phyloP scores from a whole-genome alignment of 2,329 filamentous ascomycete genomes.

The Emmonsiellopsis sp. region DNA sequence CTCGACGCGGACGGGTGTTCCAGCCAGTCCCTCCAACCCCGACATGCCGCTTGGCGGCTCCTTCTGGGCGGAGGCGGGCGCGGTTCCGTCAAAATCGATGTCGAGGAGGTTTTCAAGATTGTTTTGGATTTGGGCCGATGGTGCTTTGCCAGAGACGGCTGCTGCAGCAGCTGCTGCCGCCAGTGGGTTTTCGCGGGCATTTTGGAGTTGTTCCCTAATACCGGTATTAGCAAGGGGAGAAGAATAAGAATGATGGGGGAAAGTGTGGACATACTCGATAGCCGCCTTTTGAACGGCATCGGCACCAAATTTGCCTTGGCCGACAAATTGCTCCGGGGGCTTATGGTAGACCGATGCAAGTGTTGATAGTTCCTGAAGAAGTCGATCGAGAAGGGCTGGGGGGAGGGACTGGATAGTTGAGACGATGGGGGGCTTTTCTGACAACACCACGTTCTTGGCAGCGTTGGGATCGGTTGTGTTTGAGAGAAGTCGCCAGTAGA shows the following conservation, averaged over 20 bases:
- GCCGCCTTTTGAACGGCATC: constrained; percentile 91
- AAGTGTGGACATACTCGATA: constrained; percentile 55
- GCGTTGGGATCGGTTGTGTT: constrained; percentile 69
- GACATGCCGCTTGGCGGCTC: constrained; percentile 55
- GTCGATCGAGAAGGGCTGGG: constrained; percentile 70
- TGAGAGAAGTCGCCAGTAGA: constrained; percentile 94
- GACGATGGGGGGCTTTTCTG: constrained; percentile 86
- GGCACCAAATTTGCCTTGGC: constrained; percentile 85
- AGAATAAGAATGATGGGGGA: not conserved
- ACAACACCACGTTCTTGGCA: constrained; percentile 87
- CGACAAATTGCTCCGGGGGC: constrained; percentile 94
- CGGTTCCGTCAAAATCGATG: constrained; percentile 89
- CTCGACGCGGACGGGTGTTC: constrained; percentile 43
- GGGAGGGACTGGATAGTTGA: constrained; percentile 90
- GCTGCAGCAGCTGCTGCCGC: constrained; percentile 69
- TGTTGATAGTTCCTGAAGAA: constrained; percentile 87
- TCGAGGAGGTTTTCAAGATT: constrained; percentile 94
- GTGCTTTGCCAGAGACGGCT: constrained; percentile 47
- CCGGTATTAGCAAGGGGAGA: constrained; percentile 13
- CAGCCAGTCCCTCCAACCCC: constrained; percentile 48
- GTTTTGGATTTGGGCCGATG: constrained; percentile 47
- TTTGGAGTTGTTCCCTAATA: constrained; percentile 69
- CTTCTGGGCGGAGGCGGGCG: constrained; percentile 73
- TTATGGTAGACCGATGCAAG: constrained; percentile 98
- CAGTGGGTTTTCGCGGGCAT: constrained; percentile 87